Conservation (phyloP, 306 rosid species). For the Cicer arietinum region DNA sequence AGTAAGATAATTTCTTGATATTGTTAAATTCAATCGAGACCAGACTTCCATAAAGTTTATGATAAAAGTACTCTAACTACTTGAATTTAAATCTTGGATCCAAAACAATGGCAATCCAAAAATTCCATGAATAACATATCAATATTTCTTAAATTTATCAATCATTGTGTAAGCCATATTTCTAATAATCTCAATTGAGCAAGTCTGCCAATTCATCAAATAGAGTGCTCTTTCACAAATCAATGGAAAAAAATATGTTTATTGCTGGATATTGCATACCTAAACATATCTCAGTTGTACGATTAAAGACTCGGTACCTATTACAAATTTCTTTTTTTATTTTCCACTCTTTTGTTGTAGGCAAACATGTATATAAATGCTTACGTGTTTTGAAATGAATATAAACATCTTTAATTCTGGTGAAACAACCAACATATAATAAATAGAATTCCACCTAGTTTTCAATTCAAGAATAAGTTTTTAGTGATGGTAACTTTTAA, state of each 20-base stretch:
- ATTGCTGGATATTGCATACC: constrained; percentile 9
- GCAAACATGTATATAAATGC: constrained; percentile 38
- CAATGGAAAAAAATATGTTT: not conserved
- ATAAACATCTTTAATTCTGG: not conserved
- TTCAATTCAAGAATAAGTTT: not conserved
- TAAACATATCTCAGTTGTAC: constrained; percentile 9
- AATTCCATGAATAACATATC: not conserved
- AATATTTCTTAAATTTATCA: not conserved
- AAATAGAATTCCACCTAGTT: not conserved
- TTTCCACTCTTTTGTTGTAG: constrained; percentile 30
- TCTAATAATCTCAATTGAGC: not conserved
- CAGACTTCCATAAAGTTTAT: too few relatives aligned
- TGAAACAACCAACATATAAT: constrained; percentile 10
- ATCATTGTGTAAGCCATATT: not conserved
- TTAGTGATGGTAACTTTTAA: constrained; percentile 2
- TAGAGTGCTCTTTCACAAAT: not conserved
- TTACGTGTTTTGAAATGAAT: not conserved
- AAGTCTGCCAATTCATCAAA: not conserved
- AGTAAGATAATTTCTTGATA: too few relatives aligned
- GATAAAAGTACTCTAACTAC: not conserved
- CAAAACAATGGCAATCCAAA: not conserved
- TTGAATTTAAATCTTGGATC: not conserved
- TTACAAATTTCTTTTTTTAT: not conserved
- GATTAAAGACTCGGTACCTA: not conserved
- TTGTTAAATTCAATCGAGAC: too few relatives aligned